Evolutionary conservation across 306 rosid species (phyloP).

Genomic region (Hippophae tibetana): DNA sequence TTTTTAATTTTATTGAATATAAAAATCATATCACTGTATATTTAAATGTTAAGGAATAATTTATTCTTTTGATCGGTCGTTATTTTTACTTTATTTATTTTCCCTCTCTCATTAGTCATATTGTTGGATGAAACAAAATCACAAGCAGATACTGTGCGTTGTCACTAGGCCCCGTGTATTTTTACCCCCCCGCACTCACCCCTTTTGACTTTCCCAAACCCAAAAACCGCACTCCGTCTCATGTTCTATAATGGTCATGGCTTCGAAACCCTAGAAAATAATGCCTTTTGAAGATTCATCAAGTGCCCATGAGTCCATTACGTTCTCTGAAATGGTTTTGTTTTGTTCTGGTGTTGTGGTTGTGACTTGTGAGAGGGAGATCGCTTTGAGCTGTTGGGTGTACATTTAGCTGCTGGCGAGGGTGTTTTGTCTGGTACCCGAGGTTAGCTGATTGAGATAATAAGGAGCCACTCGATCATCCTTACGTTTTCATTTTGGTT

Average conservation of each 20-base stretch:
- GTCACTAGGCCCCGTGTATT: constrained; percentile 10
- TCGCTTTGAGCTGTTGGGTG: constrained; percentile 7
- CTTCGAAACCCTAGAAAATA: constrained; percentile 21
- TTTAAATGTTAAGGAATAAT: no score
- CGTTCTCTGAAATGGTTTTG: constrained; percentile 33
- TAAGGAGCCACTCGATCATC: neutral
- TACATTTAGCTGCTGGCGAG: constrained; percentile 9
- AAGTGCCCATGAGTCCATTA: constrained; percentile 17
- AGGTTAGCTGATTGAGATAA: constrained; percentile 16
- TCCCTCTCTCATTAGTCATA: no score
- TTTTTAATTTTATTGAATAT: no score
- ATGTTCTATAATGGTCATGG: constrained; percentile 9
- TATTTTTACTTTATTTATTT: no score
- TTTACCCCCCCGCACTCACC: neutral
- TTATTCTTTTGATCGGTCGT: no score
- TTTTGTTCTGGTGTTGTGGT: constrained; percentile 21
- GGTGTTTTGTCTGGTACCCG: constrained; percentile 6
- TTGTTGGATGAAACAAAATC: constrained; percentile 15
- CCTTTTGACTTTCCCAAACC: constrained; percentile 3
- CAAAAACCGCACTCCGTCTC: neutral
- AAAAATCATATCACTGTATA: no score
- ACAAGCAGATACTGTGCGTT: neutral
- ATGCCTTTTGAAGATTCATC: constrained; percentile 23
- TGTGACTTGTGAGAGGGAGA: constrained; percentile 15
- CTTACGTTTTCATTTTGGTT: constrained; percentile 1